Evolutionary conservation across 305 asterid species (phyloP), one percentile per base, ranked within the genome.

Genomic region (Galium porrigens): DNA sequence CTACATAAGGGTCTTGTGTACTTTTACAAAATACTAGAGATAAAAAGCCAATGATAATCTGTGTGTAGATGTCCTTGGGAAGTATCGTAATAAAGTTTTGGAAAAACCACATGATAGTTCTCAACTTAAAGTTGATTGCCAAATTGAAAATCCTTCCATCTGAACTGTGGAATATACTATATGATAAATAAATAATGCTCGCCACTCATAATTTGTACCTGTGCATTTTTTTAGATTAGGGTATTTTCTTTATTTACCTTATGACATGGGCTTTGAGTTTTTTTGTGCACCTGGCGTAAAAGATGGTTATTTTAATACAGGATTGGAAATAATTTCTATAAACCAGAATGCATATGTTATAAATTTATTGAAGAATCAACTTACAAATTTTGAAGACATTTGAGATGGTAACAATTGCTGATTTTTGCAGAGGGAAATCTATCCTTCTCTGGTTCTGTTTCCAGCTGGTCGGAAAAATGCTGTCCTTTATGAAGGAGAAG

Each of bases 371-470:
- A 46, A 39, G 51, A 5, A 30, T 12, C 48, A 59, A 22, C 64
- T 22, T 52, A 5, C 58, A 30, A 62, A 48, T 30, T 60, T 74
- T 73, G 49, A 76, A 66, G 29, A 9, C 63, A 41, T 53, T 63
- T 51, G 42, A 69, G 65, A 25, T 51, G 60, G 53, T 46, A 46
- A 49, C 17, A 72, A 30, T 71, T 52, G 68, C 69, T 64, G 65
- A 42, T 67, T 68, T 76, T 63, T 79, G 85, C 96, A 91, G 96
- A 83, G 87, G 82, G 95, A 91, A 70, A 77, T 86, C 56, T 86
- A 88, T 83, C 96, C 98, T 65, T 84, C 78, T 63, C 73, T 91
- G 77, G 73, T 91, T 72, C 68, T 91, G 80, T 91, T 84, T 77
- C 98, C 96, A 10, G 87, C 90, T 27, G 84, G 75, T 70, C 77